A percentile compares a stretch with the other conserved stretches of the same genome.
phyloP scores from a whole-genome alignment of 208 protist species.

The Trypanosoma avium region DNA sequence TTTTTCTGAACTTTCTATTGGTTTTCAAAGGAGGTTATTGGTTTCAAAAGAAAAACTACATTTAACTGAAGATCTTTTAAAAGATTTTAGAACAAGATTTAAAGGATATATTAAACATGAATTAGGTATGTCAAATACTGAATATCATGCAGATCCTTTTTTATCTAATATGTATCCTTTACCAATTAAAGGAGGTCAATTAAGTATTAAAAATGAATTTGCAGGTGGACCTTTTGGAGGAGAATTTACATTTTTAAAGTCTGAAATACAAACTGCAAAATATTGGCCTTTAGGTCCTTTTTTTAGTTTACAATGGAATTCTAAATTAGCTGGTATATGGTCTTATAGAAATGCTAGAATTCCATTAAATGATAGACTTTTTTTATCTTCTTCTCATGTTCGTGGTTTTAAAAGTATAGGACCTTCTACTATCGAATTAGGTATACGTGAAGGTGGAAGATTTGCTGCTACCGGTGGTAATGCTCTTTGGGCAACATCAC shows the following conservation, averaged over 20 bases:
- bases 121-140: conserved; percentile 40
- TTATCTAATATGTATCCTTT: conserved; percentile 86
- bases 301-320: conserved; percentile 75
- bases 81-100: conserved; percentile 56
- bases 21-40: conserved; percentile 67
- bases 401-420: conserved; percentile 79
- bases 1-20: conserved; percentile 57
- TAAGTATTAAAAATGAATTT: conserved; percentile 62
- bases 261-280: conserved; percentile 64
- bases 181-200: conserved; percentile 59
- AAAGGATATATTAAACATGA: conserved; percentile 78
- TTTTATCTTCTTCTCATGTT: conserved; percentile 76
- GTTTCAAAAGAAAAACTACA: conserved; percentile 45
- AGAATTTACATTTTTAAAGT: conserved; percentile 67
- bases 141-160: conserved; percentile 71
- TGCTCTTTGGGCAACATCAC: conserved; percentile 79
- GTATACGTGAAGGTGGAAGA: conserved; percentile 21
- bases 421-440: conserved; percentile 66
- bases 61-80: conserved; percentile 28
- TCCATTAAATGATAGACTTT: conserved; percentile 84
- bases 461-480: conserved; percentile 85
- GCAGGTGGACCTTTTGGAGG: conserved; percentile 58
- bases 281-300: conserved; percentile 72
- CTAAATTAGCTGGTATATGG: conserved; percentile 65
- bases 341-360: conserved; percentile 55